Evolutionary conservation across 768 basidiomycete species (phyloP).

Genomic region (Termitomyces sp.): DNA sequence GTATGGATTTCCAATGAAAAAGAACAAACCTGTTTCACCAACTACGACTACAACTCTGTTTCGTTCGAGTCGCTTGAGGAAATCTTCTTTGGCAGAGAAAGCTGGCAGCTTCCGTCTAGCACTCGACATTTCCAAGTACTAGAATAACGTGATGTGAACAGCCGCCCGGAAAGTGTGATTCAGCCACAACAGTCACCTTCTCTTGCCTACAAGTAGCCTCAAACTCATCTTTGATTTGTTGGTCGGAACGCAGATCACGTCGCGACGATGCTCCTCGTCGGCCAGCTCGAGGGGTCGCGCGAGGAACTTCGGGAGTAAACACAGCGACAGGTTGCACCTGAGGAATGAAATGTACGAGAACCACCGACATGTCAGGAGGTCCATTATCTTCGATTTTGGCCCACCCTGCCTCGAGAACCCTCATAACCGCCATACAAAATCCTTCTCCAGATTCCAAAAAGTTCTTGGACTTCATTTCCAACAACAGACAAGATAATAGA

Average conservation of each 20-base stretch:
- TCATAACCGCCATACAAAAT: conserved; percentile 67
- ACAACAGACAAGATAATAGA: conserved; percentile 65
- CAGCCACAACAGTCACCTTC: conserved; percentile 24
- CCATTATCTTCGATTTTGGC: conserved; percentile 60
- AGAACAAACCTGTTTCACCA: conserved; percentile 73
- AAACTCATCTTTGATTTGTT: conserved; percentile 51
- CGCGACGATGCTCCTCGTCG: conserved; percentile 19
- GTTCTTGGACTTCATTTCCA: conserved; percentile 45
- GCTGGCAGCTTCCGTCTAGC: conserved; percentile 70
- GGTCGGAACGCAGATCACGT: conserved; percentile 41
- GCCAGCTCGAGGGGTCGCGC: background rate
- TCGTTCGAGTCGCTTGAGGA: conserved; percentile 52
- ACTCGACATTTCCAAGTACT: conserved; percentile 55
- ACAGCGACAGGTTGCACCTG: conserved; percentile 13
- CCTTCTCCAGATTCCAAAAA: conserved; percentile 68
- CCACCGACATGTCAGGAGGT: conserved; percentile 70
- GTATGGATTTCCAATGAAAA: background rate
- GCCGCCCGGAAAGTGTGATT: background rate
- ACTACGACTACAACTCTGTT: conserved; percentile 79
- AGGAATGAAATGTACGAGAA: conserved; percentile 60
- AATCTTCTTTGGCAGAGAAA: conserved; percentile 60
- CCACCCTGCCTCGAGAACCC: conserved; percentile 70
- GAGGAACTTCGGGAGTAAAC: background rate
- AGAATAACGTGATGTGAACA: background rate
- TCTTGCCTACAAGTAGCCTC: conserved; percentile 36